Conservation (phyloP, 2,329 filamentous ascomycete species). For the Magnaporthales sp. region DNA sequence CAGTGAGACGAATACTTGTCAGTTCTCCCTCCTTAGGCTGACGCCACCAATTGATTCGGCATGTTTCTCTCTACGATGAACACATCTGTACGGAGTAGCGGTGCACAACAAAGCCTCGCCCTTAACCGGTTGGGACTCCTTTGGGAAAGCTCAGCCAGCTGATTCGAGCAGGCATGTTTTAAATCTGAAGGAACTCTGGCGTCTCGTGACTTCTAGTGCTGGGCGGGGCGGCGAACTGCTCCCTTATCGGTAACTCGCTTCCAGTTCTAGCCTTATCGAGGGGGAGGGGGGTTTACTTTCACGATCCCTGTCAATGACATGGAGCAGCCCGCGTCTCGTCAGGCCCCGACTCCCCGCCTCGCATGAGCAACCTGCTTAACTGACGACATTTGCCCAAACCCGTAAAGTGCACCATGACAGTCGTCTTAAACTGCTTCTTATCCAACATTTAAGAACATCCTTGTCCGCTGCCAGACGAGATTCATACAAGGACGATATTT, state of each 20-base stretch:
- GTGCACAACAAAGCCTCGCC: not conserved
- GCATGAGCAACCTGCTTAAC: not conserved
- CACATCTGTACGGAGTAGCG: not conserved
- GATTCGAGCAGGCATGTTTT: not conserved
- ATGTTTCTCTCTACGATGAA: not conserved
- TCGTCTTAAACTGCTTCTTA: not conserved
- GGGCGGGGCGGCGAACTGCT: not conserved
- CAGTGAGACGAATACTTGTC: not conserved
- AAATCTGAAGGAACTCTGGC: not conserved
- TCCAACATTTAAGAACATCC: not conserved
- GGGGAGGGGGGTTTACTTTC: not conserved
- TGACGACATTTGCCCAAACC: not conserved
- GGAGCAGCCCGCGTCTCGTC: not conserved
- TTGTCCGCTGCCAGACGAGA: not conserved
- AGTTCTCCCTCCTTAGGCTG: not conserved
- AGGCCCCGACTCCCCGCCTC: not conserved
- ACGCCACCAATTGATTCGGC: not conserved
- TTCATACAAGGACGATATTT: not conserved
- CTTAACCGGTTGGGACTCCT: too few relatives aligned
- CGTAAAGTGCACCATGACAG: not conserved
- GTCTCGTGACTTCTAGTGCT: constrained; percentile 1
- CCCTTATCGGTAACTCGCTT: not conserved
- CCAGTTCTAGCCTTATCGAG: not conserved
- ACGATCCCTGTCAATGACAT: not conserved
- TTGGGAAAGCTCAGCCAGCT: not conserved